Evolutionary conservation across 1,139 yeast species (phyloP).

Genomic region (Suhomyces yuchorum): DNA sequence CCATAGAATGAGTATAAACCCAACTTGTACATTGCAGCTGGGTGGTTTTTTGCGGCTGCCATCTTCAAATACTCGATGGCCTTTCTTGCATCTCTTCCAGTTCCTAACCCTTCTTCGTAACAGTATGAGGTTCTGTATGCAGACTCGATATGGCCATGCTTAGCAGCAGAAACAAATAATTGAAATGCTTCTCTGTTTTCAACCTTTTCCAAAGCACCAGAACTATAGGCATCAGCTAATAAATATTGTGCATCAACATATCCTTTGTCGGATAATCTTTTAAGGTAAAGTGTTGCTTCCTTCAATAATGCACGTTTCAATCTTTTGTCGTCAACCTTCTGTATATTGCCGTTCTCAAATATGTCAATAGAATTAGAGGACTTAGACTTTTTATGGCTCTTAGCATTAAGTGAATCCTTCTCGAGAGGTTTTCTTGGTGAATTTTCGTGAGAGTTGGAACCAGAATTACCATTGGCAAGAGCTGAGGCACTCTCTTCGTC

Average conservation of each 20-base stretch:
- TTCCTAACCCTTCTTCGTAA: constrained; percentile 92
- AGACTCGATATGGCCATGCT: constrained; percentile 88
- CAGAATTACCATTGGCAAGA: constrained; percentile 10
- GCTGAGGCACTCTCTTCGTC: constrained; percentile 29
- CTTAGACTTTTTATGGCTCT: constrained; percentile 20
- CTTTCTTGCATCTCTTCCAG: constrained; percentile 83
- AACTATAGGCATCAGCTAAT: constrained; percentile 82
- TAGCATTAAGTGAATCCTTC: constrained; percentile 15
- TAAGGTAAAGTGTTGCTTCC: constrained; percentile 74
- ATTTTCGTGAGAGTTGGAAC: constrained; percentile 24
- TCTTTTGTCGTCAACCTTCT: constrained; percentile 30
- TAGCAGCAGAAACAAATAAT: constrained; percentile 86
- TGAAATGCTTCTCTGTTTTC: constrained; percentile 76
- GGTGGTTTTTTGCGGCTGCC: constrained; percentile 90
- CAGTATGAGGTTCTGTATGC: constrained; percentile 91
- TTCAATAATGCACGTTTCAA: constrained; percentile 58
- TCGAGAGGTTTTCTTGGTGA: constrained; percentile 29
- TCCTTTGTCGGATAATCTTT: constrained; percentile 76
- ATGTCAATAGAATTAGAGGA: constrained; percentile 28
- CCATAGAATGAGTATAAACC: constrained; percentile 86
- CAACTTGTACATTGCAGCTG: constrained; percentile 92
- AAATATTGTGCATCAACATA: constrained; percentile 89
- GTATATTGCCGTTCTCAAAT: constrained; percentile 18
- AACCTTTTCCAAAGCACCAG: constrained; percentile 84
- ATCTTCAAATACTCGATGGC: constrained; percentile 81